A percentile compares a stretch with the other conserved stretches of the same genome.
Evolutionary conservation across 2,329 filamentous ascomycete genomes (phyloP).

Genomic region (Zymoseptoria crescenta): DNA sequence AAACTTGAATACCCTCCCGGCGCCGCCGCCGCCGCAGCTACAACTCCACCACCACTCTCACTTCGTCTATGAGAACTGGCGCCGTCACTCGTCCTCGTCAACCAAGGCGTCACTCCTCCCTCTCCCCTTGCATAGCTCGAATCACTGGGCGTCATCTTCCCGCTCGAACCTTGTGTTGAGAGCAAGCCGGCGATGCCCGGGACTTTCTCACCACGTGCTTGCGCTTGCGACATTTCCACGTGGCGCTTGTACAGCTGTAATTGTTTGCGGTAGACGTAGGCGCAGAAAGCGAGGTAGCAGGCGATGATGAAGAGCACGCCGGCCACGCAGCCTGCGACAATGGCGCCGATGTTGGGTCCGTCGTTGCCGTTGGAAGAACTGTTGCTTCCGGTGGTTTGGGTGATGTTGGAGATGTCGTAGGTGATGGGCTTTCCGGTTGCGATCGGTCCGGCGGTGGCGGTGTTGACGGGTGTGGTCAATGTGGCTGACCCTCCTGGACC

Average conservation of each 20-base stretch:
- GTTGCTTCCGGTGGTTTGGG: constrained; percentile 42
- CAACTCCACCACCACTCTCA: constrained; percentile 16
- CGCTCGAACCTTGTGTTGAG: constrained; percentile 9
- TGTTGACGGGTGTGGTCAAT: constrained; percentile 53
- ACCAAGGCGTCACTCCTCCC: constrained; percentile 3
- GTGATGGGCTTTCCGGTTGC: constrained; percentile 62
- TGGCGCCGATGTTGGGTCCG: constrained; percentile 46
- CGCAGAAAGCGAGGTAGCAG: constrained; percentile 61
- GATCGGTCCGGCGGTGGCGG: constrained; percentile 60
- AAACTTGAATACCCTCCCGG: constrained; percentile 22
- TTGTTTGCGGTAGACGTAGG: constrained; percentile 66
- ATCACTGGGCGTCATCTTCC: constrained; percentile 10
- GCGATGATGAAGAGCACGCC: constrained; percentile 56
- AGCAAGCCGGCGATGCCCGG: constrained; percentile 25
- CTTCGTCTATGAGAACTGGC: constrained; percentile 25
- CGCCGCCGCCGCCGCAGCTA: constrained; percentile 21
- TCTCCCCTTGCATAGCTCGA: constrained; percentile 8
- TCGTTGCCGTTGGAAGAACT: constrained; percentile 15
- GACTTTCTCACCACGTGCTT: constrained; percentile 31
- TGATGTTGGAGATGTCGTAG: constrained; percentile 56
- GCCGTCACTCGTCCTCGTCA: constrained; percentile 27
- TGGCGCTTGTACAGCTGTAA: constrained; percentile 63
- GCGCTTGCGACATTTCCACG: constrained; percentile 52
- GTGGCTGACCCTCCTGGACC: constrained; percentile 60
- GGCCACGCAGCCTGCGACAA: constrained; percentile 54